phyloP scores from a whole-genome alignment of 116 monocot species.

The Zostera marina region DNA sequence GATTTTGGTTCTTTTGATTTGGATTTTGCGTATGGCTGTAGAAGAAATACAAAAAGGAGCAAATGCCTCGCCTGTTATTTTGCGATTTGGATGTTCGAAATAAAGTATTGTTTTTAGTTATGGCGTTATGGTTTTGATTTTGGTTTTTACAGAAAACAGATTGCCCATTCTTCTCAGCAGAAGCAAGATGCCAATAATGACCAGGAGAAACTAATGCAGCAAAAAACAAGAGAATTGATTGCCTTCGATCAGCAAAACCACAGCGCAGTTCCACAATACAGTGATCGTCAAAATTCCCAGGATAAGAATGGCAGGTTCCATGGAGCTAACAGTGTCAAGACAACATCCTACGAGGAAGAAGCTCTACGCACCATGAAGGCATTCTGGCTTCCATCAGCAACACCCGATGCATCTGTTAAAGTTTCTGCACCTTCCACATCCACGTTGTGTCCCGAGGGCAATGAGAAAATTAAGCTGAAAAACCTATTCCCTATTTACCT shows the following conservation, averaged over 20 bases:
- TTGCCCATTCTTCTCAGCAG: conserved; percentile 66
- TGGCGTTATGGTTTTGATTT: not conserved
- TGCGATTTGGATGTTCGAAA: too few species aligned
- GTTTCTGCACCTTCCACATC: conserved; percentile 49
- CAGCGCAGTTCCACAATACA: conserved; percentile 70
- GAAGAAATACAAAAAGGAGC: too few species aligned
- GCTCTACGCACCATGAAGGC: conserved; percentile 97
- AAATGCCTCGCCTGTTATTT: too few species aligned
- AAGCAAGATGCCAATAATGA: conserved; percentile 69
- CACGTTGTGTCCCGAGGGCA: conserved; percentile 83
- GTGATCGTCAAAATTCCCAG: conserved; percentile 12
- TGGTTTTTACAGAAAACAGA: conserved; percentile 36
- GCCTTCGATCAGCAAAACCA: conserved; percentile 96
- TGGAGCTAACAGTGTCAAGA: conserved; percentile 93
- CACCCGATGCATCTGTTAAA: conserved; percentile 59
- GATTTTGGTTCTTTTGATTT: not conserved
- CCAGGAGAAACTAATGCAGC: conserved; percentile 45
- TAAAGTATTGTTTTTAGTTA: not conserved
- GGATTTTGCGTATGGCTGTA: not conserved
- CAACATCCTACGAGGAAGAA: conserved; percentile 90
- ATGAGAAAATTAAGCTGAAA: conserved; percentile 91
- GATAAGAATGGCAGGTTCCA: conserved; percentile 55
- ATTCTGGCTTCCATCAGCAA: conserved; percentile 98
- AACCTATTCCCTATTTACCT: conserved; percentile 60
- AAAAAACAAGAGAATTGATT: conserved; percentile 59